Conservation (phyloP, 2,329 filamentous ascomycete species). For the Xylogone sp. region DNA sequence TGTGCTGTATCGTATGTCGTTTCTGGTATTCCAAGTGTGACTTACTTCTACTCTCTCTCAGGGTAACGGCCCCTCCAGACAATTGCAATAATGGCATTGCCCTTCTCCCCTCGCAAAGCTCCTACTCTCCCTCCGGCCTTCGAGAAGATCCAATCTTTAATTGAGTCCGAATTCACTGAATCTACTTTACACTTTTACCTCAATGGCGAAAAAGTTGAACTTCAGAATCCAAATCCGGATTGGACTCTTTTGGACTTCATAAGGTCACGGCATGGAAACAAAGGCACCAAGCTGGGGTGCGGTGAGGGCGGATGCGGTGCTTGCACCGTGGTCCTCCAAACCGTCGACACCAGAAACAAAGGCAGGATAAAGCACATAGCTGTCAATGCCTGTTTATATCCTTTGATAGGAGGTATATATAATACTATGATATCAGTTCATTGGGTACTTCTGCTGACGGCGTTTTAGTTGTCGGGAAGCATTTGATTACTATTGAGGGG, state of each 20-base stretch:
- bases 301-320: constrained; percentile 94
- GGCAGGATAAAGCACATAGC: constrained; percentile 83
- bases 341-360: constrained; percentile 64
- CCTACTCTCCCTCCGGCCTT: constrained; percentile 6
- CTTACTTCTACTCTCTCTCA: no score
- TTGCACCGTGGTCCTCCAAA: constrained; percentile 90
- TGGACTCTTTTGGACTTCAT: constrained; percentile 88
- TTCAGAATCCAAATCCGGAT: constrained; percentile 88
- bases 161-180: constrained; percentile 16
- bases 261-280: constrained; percentile 71
- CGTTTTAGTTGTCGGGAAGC: constrained; percentile 85
- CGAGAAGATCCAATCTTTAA: constrained; percentile 11
- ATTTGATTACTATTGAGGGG: constrained; percentile 94
- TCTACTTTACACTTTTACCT: constrained; percentile 79
- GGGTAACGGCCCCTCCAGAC: no score
- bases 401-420: constrained; percentile 20
- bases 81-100: constrained; percentile 5
- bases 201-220: constrained; percentile 80
- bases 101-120: constrained; percentile 5
- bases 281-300: constrained; percentile 92
- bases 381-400: constrained; percentile 79
- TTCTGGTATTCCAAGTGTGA: background rate
- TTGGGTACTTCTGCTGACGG: constrained; percentile 62
- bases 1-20: background rate
- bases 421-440: background rate